Conservation (phyloP, 164 flowering plant species). For the Nymphaea colorata region DNA sequence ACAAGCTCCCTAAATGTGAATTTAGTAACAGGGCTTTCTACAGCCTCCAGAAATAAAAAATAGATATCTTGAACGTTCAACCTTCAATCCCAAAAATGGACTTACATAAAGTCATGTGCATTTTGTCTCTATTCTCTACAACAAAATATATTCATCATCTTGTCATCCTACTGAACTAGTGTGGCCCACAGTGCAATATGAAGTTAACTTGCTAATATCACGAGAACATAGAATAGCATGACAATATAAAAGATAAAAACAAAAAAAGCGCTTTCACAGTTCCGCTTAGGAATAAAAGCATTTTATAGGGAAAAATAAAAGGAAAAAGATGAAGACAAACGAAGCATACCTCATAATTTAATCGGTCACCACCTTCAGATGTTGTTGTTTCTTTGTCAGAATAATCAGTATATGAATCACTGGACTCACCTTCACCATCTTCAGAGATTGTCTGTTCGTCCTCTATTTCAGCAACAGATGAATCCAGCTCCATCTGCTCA, state of each 20-base stretch:
- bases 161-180: too few relatives aligned
- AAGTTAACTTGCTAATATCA: too few relatives aligned
- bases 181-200: too few relatives aligned
- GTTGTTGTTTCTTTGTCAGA: constrained; percentile 34
- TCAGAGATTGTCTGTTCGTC: constrained; percentile 7
- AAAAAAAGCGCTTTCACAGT: background rate
- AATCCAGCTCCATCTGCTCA: background rate
- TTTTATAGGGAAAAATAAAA: background rate
- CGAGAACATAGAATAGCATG: too few relatives aligned
- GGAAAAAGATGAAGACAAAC: background rate
- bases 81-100: too few relatives aligned
- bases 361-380: constrained; percentile 27
- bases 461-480: background rate
- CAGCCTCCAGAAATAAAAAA: too few relatives aligned
- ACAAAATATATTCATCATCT: too few relatives aligned
- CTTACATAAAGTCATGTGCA: too few relatives aligned
- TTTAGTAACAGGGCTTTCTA: too few relatives aligned
- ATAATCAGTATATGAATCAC: constrained; percentile 42
- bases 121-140: too few relatives aligned
- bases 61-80: too few relatives aligned
- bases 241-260: background rate
- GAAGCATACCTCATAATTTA: constrained; percentile 27
- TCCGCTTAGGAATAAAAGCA: background rate
- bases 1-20: too few relatives aligned
- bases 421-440: constrained; percentile 29